Evolutionary conservation across 2,329 filamentous ascomycete species (phyloP), one percentile per base, ranked within the genome.

Genomic region (Stachybotrys elegans): DNA sequence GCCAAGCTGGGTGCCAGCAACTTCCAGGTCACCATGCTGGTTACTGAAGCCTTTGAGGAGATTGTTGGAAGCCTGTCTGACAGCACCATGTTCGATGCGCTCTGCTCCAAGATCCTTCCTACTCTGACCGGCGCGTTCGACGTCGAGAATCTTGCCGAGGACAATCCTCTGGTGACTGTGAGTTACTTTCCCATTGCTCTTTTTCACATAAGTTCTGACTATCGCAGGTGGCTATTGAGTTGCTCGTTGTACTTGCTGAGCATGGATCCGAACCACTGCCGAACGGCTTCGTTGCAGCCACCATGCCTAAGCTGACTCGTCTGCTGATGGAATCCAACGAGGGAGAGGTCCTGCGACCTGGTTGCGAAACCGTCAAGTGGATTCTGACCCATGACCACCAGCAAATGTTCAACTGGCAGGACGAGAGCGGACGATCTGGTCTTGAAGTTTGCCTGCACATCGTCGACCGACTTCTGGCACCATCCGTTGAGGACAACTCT

Each of bases 11-110:
- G 90, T 22, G 88, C 92, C 0, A 81, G 79, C 48, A 97, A 95
- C 67, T 95, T 94, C 70, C 91, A 96, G 62, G 79, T 96, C 38
- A 89, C 85, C 1, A 84, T 91, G 70, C 73, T 96, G 42, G 86
- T 97, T 20, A 86, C 81, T 27, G 93, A 98, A 65, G 84, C 88
- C 0, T 95, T 98, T 58, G 92, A 97, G 62, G 88, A 93, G 35
- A 83, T 96, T 45, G 86, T 91, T 6, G 72, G 77, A 41, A 76
- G 73, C 2, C 78, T 95, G 46, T 71, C 85, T 3, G 80, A 83
- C 19, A 69, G 76, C 6, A 79, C 86, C 8, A 77, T 82, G 1
- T 98, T 92, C 62, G 76, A 84, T 40, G 79, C 80, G 11, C 76
- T 98, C 6, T 95, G 92, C 60, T 73, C 81, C 54, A 95, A 92